Evolutionary conservation across 2,329 filamentous ascomycete species (phyloP), one percentile per base, ranked within the genome.

Genomic region (Botrytis elliptica): DNA sequence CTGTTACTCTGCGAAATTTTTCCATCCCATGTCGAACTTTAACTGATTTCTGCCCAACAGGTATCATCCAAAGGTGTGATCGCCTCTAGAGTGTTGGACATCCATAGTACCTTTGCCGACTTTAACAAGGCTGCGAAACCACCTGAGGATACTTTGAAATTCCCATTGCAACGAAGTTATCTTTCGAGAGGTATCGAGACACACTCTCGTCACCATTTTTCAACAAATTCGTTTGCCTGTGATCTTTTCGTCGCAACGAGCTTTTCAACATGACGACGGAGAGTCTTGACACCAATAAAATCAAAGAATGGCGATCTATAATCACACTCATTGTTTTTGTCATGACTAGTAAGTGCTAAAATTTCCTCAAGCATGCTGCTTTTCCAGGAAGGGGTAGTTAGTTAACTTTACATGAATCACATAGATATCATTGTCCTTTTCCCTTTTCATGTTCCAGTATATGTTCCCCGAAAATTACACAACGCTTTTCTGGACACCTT

Each of bases 301-400:
- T 93, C 78, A 86, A 81, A 72, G 82, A 87, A 73, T 93, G 91
- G 91, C 85, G 88, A 68, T 92, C 91, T 25, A 93, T 93, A 68
- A 82, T 93, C 73, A 93, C 91, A 0, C 84, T 93, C 49, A 83
- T 93, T 71, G 86, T 91, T 63, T 93, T 93, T 78, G 84, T 93
- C 49, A 62, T 92, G 59, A 91, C 91, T 7, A 93, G 91, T 93
- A 83, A 85, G 90, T 88, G 16, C 52, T 60, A 36, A 49, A 22
- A 22, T 22, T 60, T 59, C 36, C 42, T 44, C 20, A 22, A n/a
- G 42, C 1, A 69, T 18, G 38, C 16, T 18, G 5, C 14, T n/a
- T 20, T 12, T 49, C 22, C 22, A 14, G 46, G 38, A 29, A 52
- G 62, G 60, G 63, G 46, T 64, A n/a, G 64, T 74, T 75, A 33